Evolutionary conservation across 1,284 basidiomycete genomes (phyloP), one percentile per base, ranked within the genome.

Genomic region (Mycena sp.): DNA sequence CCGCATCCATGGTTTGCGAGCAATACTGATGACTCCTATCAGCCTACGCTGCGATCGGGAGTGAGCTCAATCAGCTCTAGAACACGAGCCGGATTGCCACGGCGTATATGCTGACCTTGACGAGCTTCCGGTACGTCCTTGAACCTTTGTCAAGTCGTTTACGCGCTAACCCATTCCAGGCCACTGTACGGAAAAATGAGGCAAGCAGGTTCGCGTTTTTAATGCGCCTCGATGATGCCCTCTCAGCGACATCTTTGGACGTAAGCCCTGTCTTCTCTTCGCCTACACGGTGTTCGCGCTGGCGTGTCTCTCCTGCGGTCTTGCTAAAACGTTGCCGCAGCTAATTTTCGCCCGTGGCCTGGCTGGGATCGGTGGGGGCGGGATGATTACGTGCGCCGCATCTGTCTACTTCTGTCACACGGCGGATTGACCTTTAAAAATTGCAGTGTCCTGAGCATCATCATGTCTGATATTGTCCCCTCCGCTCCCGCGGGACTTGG

Each of bases 81-180:
- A 87, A 83, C 65, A 87, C 86, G 0, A 87, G 86, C 68, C 89
- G 87, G 87, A 85, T 89, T 30, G 85, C 86, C 2, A 89, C 87
- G 0, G 82, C 83, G 0, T 89, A 89, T 67, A 81, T 89, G 78
- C 73, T 89, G 43, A 87, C 87, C 0, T 71, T 85, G 43, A 86
- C 87, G 0, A 85, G 82, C 63, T 87, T 88, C 67, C 87, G 88
- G 87, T 87, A 58, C 56, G 86, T 78, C 44, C 40, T 9, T n/a
- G n/a, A n/a, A n/a, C n/a, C n/a, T n/a, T n/a, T n/a, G n/a, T n/a
- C n/a, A n/a, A n/a, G n/a, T n/a, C n/a, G n/a, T n/a, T n/a, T n/a
- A n/a, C n/a, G n/a, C n/a, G n/a, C 14, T 9, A 56, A 25, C 26
- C 2, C 37, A 16, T 61, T 23, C 2, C 52, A 88, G 87, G 67